phyloP scores from a whole-genome alignment of 2,329 filamentous ascomycete species.

The Fusarium annulatum region DNA sequence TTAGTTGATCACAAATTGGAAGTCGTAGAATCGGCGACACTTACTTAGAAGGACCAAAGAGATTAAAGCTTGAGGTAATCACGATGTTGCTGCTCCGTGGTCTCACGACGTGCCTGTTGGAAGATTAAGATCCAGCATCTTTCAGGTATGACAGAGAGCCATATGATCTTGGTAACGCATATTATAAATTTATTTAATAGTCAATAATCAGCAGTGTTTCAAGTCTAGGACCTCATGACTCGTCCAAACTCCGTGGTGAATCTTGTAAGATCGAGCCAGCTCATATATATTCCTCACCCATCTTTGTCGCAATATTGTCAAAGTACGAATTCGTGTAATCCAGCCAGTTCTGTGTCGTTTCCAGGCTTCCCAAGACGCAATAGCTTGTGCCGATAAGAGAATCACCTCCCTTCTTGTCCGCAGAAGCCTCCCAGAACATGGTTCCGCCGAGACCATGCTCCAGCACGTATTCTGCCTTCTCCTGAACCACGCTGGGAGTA shows the following conservation, averaged over 20 bases:
- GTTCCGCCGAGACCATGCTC: constrained; percentile 23
- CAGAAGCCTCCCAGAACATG: constrained; percentile 38
- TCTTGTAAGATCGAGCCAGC: neutral
- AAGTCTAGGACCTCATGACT: neutral
- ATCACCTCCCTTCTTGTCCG: constrained; percentile 21
- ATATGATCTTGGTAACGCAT: neutral
- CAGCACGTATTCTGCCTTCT: constrained; percentile 26
- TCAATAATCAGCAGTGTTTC: neutral
- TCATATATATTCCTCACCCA: neutral
- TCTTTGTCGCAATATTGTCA: constrained; percentile 58
- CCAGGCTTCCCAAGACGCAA: constrained; percentile 11
- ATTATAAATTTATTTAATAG: neutral
- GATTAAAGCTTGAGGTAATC: neutral
- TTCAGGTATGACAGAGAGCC: neutral
- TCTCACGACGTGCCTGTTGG: neutral
- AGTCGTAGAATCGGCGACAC: neutral
- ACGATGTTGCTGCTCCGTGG: neutral
- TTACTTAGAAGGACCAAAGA: neutral
- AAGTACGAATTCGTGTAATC: constrained; percentile 58
- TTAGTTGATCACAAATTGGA: neutral
- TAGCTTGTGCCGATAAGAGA: constrained; percentile 29
- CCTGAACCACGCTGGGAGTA: constrained; percentile 15
- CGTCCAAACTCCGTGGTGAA: neutral
- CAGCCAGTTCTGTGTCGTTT: constrained; percentile 28
- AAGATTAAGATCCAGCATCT: neutral